Conservation (phyloP, 257 asterid genomes). For the Scutellaria minor region DNA sequence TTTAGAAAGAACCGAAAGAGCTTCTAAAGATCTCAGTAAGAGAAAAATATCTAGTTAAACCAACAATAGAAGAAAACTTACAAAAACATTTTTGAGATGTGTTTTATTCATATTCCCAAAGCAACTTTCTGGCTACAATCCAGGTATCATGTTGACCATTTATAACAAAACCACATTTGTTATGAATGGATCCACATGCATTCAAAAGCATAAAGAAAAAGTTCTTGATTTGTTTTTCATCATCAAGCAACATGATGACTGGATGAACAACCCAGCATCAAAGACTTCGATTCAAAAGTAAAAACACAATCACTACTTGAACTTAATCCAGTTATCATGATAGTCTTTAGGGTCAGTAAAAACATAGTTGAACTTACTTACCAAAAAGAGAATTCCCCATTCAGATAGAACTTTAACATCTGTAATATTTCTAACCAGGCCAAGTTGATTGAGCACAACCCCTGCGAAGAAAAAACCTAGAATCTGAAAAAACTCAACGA, state of each 20-base stretch:
- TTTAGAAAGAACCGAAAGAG: background rate
- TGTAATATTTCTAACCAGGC: slow-evolving; percentile 82
- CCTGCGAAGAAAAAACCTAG: slow-evolving; percentile 99
- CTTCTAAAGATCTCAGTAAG: background rate
- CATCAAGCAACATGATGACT: slow-evolving; percentile 8
- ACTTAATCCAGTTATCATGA: slow-evolving; percentile 9
- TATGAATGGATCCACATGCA: background rate
- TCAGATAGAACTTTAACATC: slow-evolving; percentile 95
- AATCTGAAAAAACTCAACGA: slow-evolving; percentile 64
- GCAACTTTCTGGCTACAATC: background rate
- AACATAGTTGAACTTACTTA: slow-evolving; percentile 53
- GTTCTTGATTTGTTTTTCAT: background rate
- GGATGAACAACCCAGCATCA: slow-evolving; percentile 1
- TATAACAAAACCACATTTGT: background rate
- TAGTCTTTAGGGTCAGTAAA: background rate
- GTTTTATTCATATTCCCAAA: background rate
- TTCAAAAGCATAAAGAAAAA: background rate
- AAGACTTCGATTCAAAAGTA: too few relatives aligned
- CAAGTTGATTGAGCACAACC: slow-evolving; percentile 92
- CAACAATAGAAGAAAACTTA: slow-evolving; percentile 19
- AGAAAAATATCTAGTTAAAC: background rate
- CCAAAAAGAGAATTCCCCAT: slow-evolving; percentile 99
- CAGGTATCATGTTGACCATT: background rate
- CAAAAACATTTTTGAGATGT: background rate
- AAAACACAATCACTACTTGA: background rate